A percentile compares a stretch with the other conserved stretches of the same genome.
Evolutionary conservation across 2,329 filamentous ascomycete genomes (phyloP).

Genomic region (Penicillium sp.): DNA sequence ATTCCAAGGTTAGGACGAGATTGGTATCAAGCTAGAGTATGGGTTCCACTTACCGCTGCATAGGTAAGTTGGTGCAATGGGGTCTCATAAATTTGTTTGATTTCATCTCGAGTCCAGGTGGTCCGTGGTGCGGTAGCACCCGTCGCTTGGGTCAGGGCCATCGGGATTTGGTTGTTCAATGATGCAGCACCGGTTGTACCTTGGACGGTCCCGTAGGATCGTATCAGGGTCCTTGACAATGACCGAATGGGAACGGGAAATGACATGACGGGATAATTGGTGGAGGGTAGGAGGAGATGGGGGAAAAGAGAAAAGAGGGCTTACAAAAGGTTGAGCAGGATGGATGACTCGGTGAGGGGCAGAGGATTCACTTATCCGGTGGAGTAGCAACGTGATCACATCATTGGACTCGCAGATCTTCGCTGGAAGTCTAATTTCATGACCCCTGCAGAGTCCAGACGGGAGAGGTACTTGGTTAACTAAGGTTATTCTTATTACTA

Average conservation of each 20-base stretch:
- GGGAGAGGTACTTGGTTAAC: no score
- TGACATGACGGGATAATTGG: conserved; percentile 25
- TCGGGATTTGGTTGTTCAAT: conserved; percentile 31
- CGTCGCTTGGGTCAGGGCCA: conserved; percentile 36
- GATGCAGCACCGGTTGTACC: conserved; percentile 32
- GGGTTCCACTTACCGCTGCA: conserved; percentile 58
- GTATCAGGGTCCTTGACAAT: conserved; percentile 28
- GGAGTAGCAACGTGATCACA: not conserved
- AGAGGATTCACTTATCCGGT: conserved; percentile 1
- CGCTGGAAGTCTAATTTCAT: no score
- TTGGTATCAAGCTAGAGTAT: no score
- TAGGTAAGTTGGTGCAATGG: conserved; percentile 75
- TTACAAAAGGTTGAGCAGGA: no score
- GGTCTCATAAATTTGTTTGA: conserved; percentile 74
- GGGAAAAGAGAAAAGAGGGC: not conserved
- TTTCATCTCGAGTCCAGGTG: conserved; percentile 78
- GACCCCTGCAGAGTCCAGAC: no score
- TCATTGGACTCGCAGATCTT: not conserved
- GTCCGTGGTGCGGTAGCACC: conserved; percentile 54
- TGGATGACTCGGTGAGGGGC: not conserved
- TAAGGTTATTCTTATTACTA: no score
- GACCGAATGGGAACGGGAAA: conserved; percentile 29
- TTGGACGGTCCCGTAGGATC: conserved; percentile 42
- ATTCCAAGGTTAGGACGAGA: not conserved
- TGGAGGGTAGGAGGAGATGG: not conserved